Base-by-base conservation (phyloP, 768 basidiomycete genomes). In the Termitomyces sp. region DNA sequence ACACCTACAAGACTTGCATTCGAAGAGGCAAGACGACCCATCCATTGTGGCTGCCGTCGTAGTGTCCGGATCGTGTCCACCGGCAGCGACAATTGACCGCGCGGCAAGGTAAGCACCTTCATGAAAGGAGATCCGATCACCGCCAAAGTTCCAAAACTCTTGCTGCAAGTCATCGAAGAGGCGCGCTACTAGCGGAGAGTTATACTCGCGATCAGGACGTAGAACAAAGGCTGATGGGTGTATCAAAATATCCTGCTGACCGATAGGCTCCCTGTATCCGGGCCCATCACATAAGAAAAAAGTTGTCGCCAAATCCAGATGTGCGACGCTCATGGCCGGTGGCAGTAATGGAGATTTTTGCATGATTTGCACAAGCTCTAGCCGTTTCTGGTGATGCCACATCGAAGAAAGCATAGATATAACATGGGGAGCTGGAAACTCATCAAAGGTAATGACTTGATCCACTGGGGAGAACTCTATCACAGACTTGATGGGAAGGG, bases 231-330 rank as follows among this genome's bases (percentile, higher is more conserved):
- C 38, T 6, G 59, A 46, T 28, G 66, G 64, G 45, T 67, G 64
- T 16, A 56, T 52, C 9, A 67, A 42, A 56, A 62, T 43, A 26
- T 65, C 61, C 48, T 57, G 58, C 46, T 62, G 61, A 33, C 61
- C 60, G 20, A 67, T 62, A 40, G 66, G 62, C 38, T 64, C 60
- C 44, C 63, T 46, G 47, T 63, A 47, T 13, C 52, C 44, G 16
- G 48, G 40, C 30, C 64, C 66, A 22, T 24, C 51, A 43, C 62
- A 63, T 18, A 18, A 56, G 36, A 72, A 72, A 18, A 64, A 61
- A 0, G 67, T 68, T 4, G 68, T 68, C 0, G 71, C 70, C 1
- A 72, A 61, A 24, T 64, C 40, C 12, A 72, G 59, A 45, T 65
- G 60, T 14, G 33, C 44, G 16, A 45, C 32, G 20, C 33, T 54